Evolutionary conservation across 306 rosid genomes (phyloP).

Genomic region (Prunus campanulata): DNA sequence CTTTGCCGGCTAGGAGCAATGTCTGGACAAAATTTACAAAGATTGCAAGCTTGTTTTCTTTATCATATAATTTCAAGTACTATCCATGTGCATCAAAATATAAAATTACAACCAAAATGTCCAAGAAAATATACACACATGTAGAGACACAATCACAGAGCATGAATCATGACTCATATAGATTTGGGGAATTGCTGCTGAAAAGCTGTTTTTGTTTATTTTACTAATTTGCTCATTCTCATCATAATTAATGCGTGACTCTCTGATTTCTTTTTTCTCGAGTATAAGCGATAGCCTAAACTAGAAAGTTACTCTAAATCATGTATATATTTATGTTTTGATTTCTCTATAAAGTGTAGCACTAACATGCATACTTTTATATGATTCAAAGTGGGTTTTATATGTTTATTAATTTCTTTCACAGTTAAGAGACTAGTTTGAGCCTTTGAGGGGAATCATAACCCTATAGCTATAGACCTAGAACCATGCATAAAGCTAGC

Average conservation of each 20-base stretch:
- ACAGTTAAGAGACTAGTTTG: neutral
- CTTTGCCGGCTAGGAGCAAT: slow-evolving; percentile 24
- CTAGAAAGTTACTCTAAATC: no score
- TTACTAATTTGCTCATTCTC: neutral
- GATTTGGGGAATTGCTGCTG: neutral
- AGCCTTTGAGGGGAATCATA: neutral
- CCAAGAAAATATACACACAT: neutral
- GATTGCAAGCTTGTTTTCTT: slow-evolving; percentile 12
- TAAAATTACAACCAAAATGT: neutral
- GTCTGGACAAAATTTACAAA: slow-evolving; percentile 21
- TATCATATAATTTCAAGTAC: neutral
- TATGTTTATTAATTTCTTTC: neutral
- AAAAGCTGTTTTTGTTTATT: neutral
- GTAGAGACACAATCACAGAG: neutral
- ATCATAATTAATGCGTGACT: no score
- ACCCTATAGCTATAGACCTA: slow-evolving; percentile 2
- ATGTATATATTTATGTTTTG: neutral
- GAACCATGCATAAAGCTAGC: slow-evolving; percentile 1
- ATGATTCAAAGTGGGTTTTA: neutral
- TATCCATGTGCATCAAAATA: neutral
- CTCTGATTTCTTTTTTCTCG: no score
- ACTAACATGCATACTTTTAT: neutral
- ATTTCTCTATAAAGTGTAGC: neutral
- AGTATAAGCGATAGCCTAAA: no score
- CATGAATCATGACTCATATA: neutral